Percentiles rank a stretch among this genome's conserved stretches.
Conservation (phyloP, 169 alveolate genomes). For the Babesia bovis region DNA sequence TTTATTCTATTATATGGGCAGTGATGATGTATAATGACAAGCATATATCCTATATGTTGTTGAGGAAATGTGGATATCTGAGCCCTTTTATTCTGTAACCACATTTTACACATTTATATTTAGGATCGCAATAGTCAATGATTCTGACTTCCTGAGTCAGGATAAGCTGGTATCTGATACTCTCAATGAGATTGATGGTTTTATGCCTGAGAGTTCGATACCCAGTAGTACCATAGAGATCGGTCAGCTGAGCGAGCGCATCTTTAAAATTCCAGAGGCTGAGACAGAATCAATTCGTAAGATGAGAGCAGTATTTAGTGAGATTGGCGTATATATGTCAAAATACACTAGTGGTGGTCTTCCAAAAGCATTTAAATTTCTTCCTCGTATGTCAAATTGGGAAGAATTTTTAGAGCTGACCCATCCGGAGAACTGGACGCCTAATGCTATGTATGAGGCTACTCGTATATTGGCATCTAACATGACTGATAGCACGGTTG, state of each 20-base stretch:
- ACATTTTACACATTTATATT: not conserved
- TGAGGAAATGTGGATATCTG: conserved; percentile 36
- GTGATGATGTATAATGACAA: conserved; percentile 50
- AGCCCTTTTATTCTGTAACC: not conserved
- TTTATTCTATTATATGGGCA: not conserved
- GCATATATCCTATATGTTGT: conserved; percentile 42
- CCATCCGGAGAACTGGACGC: conserved; percentile 93
- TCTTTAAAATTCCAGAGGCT: not conserved
- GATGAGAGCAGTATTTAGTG: conserved; percentile 42
- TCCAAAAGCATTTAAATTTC: conserved; percentile 91
- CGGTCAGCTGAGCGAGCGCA: conserved; percentile 13
- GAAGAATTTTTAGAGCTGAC: conserved; percentile 88
- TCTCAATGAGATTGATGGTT: conserved; percentile 38
- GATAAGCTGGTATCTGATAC: conserved; percentile 40
- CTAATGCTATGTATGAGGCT: conserved; percentile 91
- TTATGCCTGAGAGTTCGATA: conserved; percentile 42
- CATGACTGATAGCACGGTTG: conserved; percentile 77
- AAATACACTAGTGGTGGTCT: conserved; percentile 90
- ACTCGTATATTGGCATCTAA: conserved; percentile 88
- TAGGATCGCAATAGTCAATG: conserved; percentile 11
- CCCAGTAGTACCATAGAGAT: conserved; percentile 23
- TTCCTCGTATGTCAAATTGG: conserved; percentile 92
- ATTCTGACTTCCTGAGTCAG: conserved; percentile 46
- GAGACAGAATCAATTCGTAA: conserved; percentile 21
- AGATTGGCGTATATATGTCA: conserved; percentile 50